These are phyloP conservation scores for Neospermospora avenae DNA, from an alignment of 2,329 filamentous ascomycete species.

Conservation along the genomic window DNA sequence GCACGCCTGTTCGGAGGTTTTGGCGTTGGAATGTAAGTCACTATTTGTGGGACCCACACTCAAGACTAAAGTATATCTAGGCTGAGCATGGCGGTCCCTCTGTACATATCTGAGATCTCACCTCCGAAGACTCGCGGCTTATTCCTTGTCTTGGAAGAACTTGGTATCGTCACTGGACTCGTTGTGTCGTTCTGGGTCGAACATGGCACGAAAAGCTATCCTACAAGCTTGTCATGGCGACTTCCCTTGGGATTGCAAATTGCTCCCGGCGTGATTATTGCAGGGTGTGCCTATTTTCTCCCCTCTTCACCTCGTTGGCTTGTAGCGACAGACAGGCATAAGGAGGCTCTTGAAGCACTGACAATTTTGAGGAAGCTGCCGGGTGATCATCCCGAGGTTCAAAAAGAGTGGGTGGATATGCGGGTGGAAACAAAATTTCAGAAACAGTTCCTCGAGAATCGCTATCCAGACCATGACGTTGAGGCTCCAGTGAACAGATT, in stretches of 20 bases:
- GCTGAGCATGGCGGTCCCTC: slow-evolving; percentile 27
- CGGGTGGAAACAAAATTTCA: slow-evolving; percentile 42
- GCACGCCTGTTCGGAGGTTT: slow-evolving; percentile 46
- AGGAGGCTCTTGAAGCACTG: slow-evolving; percentile 46
- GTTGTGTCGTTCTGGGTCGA: slow-evolving; percentile 47
- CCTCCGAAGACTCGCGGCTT: slow-evolving; percentile 62
- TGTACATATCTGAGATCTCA: slow-evolving; percentile 50
- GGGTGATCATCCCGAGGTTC: slow-evolving; percentile 39
- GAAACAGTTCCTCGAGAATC: slow-evolving; percentile 1
- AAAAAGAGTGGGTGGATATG: slow-evolving; percentile 46
- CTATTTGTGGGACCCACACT: slow-evolving; percentile 31
- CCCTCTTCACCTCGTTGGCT: slow-evolving; percentile 47
- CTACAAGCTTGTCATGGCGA: slow-evolving; percentile 38
- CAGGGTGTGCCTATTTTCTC: slow-evolving; percentile 42
- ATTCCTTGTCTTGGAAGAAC: slow-evolving; percentile 61
- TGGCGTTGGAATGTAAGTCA: slow-evolving; percentile 46
- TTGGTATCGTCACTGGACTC: slow-evolving; percentile 55
- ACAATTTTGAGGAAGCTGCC: slow-evolving; percentile 42
- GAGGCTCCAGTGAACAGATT: slow-evolving; percentile 27
- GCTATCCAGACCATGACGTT: background rate
- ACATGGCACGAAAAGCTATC: slow-evolving; percentile 36
- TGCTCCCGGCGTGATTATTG: slow-evolving; percentile 43
- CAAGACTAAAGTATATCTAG: background rate
- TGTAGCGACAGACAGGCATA: slow-evolving; percentile 41
- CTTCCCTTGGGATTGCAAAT: slow-evolving; percentile 46